Conservation (phyloP, 352 stramenopile genomes). For the Phytopythium delawarense region DNA sequence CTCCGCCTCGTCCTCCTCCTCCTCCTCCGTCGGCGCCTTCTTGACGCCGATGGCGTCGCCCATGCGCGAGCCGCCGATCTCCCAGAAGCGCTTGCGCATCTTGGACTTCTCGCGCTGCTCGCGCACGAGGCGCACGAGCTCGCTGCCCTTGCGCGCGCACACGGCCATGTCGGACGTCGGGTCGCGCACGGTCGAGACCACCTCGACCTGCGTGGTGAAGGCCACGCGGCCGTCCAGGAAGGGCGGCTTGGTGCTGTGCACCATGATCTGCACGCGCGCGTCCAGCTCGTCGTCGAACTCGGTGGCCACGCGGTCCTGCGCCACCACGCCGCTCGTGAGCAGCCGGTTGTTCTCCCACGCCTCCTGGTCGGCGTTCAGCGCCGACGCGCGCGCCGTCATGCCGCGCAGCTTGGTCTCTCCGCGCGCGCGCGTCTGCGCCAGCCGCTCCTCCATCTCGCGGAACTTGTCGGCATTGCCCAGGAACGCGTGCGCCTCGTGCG, state of each 20-base stretch:
- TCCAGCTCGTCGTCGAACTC: conserved; percentile 95
- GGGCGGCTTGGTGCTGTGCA: conserved; percentile 97
- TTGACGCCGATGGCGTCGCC: conserved; percentile 94
- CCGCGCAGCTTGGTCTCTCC: conserved; percentile 88
- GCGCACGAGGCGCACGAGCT: conserved; percentile 70
- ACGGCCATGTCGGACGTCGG: conserved; percentile 95
- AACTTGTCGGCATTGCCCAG: conserved; percentile 92
- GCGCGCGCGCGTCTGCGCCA: conserved; percentile 70
- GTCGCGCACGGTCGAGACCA: conserved; percentile 96
- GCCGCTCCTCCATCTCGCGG: conserved; percentile 84
- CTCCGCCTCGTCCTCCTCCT: conserved; percentile 49
- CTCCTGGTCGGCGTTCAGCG: conserved; percentile 95
- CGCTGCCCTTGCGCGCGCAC: conserved; percentile 92
- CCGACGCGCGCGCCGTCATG: conserved; percentile 89
- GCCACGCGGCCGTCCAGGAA: conserved; percentile 94
- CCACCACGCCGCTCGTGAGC: conserved; percentile 92
- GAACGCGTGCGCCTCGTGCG: conserved; percentile 80
- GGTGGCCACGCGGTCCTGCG: conserved; percentile 58
- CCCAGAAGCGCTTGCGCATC: conserved; percentile 99
- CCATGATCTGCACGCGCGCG: conserved; percentile 93
- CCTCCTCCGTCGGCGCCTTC: conserved; percentile 43
- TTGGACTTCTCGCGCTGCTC: conserved; percentile 83
- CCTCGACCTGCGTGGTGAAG: conserved; percentile 95
- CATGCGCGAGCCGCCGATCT: conserved; percentile 97
- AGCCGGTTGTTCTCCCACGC: conserved; percentile 98